These are phyloP conservation scores for Botrytis tulipae DNA, from an alignment of 2,329 filamentous ascomycete species.

Conservation along the genomic window DNA sequence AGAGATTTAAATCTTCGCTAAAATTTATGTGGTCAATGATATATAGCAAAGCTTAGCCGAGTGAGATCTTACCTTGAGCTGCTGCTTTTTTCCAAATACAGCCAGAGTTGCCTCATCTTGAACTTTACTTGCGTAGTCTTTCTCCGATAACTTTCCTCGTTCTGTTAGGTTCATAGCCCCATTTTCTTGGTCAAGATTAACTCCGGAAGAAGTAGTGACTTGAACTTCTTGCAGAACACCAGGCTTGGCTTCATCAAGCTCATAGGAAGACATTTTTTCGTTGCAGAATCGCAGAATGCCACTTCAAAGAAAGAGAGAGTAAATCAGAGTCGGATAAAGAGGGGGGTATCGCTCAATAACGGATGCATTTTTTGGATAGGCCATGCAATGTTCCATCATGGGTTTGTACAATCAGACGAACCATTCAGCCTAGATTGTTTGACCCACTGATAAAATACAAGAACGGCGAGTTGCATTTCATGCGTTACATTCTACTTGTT, in stretches of 20 bases:
- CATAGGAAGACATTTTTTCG: not conserved
- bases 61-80: conserved; percentile 8
- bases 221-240: not conserved
- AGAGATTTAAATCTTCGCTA: conserved; percentile 13
- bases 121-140: not conserved
- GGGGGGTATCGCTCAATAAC: not conserved
- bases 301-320: not conserved
- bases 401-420: not conserved
- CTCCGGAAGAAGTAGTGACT: not conserved
- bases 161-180: not conserved
- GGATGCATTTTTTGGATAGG: not conserved
- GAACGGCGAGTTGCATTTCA: not conserved
- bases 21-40: not conserved
- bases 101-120: conserved; percentile 21
- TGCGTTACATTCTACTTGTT: not conserved
- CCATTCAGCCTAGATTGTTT: not conserved
- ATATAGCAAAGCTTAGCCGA: not conserved
- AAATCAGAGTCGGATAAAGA: not conserved
- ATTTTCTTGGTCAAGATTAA: not conserved
- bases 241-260: not conserved
- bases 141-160: not conserved
- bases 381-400: not conserved
- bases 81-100: conserved; percentile 21
- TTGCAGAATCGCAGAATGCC: not conserved
- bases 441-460: not conserved